Evolutionary conservation across 306 rosid genomes (phyloP), one percentile per base, ranked within the genome.

Genomic region (Trichosanthes cucumerina): DNA sequence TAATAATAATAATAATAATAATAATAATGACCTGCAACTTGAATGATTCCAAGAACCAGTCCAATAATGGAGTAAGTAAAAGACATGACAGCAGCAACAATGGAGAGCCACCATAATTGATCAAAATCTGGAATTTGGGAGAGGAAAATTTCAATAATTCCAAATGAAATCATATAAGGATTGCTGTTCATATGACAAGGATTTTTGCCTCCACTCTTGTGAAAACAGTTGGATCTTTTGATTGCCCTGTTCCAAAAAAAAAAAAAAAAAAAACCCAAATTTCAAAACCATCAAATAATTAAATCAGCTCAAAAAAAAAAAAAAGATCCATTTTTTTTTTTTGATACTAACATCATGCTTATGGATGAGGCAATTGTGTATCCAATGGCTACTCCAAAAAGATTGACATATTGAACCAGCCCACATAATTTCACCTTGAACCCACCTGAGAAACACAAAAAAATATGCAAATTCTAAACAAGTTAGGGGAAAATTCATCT

Each of bases 91-190:
- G 97, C 96, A 64, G 96, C 97, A 0, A 90, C 62, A 71, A 86
- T 14, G n/a, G 97, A 92, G 39, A 92, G 81, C 97, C 96, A 90
- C 52, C 90, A 78, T 21, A 92, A 84, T 82, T 88, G 72, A 81
- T 89, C 92, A 74, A 92, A 92, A 78, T 90, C 81, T 26, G 93
- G 97, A 38, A 89, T 87, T 81, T 92, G 97, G n/a, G 97, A 89
- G 36, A 92, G 87, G 62, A 90, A 44, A 71, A 90, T 75, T 79
- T 92, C 93, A 18, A 86, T 44, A 78, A 69, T 77, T 49, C 93
- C 96, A 76, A 89, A 90, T 49, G 87, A 60, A 76, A 92, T 85
- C 92, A 86, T 92, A 33, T 79, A 85, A 72, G 82, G 82, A 73
- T 34, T 79, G 28, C 81, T 39, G 28, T 34, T 68, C 50, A 79